Evolutionary conservation across 2,329 filamentous ascomycete species (phyloP).

Genomic region (Calcarisporium arbuscula): DNA sequence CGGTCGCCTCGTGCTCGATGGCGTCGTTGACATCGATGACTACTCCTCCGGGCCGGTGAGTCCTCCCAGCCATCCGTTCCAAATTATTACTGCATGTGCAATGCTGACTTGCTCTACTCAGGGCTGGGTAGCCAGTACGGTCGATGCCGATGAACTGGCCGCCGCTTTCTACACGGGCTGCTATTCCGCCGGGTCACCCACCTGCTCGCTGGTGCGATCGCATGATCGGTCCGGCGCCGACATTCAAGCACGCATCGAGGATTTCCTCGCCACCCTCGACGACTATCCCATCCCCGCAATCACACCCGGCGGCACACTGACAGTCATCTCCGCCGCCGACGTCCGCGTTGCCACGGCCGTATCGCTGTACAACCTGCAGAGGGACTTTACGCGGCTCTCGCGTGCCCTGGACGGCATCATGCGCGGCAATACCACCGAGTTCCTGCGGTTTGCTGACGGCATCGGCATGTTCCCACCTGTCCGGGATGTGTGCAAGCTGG

Average conservation of each 20-base stretch:
- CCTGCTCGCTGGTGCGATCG: constrained; percentile 20
- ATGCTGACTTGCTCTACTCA: constrained; percentile 5
- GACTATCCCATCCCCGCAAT: constrained; percentile 18
- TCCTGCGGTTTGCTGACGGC: not conserved
- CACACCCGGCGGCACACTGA: constrained; percentile 11
- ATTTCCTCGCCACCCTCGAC: constrained; percentile 22
- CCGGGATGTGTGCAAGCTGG: constrained; percentile 11
- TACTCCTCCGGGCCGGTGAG: constrained; percentile 23
- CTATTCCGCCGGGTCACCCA: constrained; percentile 17
- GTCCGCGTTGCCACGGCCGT: constrained; percentile 18
- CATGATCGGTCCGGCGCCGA: constrained; percentile 19
- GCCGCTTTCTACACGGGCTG: constrained; percentile 28
- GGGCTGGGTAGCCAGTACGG: constrained; percentile 28
- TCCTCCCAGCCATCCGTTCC: not conserved
- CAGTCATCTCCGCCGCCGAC: constrained; percentile 24
- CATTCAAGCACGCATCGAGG: constrained; percentile 23
- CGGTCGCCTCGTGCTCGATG: constrained; percentile 34
- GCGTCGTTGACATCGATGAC: constrained; percentile 28
- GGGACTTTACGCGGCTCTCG: constrained; percentile 8
- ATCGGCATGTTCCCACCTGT: constrained; percentile 11
- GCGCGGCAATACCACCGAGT: constrained; percentile 9
- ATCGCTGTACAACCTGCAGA: constrained; percentile 23
- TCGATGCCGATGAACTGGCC: constrained; percentile 28
- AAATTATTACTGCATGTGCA: too few relatives aligned
- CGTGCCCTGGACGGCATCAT: too few relatives aligned